Evolutionary conservation across 768 basidiomycete species (phyloP).

Genomic region (Mycena rebaudengoi): DNA sequence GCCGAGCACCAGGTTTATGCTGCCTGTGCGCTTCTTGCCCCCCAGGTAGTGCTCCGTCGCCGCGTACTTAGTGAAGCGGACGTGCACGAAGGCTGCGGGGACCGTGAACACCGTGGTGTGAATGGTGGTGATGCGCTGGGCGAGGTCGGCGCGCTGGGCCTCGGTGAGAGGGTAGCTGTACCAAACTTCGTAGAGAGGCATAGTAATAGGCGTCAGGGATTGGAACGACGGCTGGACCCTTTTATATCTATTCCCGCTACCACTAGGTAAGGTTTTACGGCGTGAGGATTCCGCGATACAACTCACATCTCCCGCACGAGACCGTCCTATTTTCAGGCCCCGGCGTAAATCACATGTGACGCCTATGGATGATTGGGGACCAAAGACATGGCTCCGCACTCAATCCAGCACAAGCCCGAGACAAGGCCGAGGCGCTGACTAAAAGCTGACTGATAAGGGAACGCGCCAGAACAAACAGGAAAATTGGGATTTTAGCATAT

Average conservation of each 20-base stretch:
- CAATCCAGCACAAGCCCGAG: too few species aligned
- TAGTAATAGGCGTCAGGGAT: conserved; percentile 1
- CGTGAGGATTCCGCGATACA: neutral
- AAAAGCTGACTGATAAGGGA: too few species aligned
- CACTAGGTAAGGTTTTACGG: conserved; percentile 3
- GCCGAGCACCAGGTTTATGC: conserved; percentile 3
- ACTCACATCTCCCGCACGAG: neutral
- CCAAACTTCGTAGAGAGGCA: conserved; percentile 19
- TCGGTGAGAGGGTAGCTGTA: conserved; percentile 14
- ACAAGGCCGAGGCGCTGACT: too few species aligned
- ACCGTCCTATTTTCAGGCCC: conserved; percentile 7
- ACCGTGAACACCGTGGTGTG: conserved; percentile 11
- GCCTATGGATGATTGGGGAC: neutral
- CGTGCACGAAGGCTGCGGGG: conserved; percentile 15
- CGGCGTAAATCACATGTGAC: conserved; percentile 7
- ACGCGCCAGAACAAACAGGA: too few species aligned
- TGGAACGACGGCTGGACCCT: neutral
- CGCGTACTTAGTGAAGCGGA: conserved; percentile 9
- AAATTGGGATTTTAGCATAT: too few species aligned
- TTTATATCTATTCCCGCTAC: conserved; percentile 10
- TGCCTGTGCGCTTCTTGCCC: conserved; percentile 14
- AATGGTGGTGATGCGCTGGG: conserved; percentile 16
- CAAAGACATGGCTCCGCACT: neutral
- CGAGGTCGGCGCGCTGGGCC: conserved; percentile 16
- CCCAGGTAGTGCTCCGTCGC: conserved; percentile 14